Evolutionary conservation across 108 stramenopile species (phyloP), one percentile per base, ranked within the genome.

Genomic region (Conticribra weissflogii): DNA sequence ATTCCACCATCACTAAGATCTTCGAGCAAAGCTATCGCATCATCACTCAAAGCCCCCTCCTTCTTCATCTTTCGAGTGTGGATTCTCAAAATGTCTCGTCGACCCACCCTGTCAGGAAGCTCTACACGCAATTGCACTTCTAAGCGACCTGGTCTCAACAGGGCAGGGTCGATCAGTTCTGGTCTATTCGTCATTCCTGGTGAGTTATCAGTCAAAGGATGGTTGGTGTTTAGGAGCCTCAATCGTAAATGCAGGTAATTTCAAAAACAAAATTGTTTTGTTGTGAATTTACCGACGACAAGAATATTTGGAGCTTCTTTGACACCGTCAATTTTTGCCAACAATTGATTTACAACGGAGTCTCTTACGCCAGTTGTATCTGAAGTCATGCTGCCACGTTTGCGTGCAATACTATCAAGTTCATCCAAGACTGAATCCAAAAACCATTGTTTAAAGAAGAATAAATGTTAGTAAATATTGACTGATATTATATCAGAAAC

Each of bases 341-440:
- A 63, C 0, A 91, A 58, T 63, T 88, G 96, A 68, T 98, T 98
- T 22, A 98, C 96, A 2, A 96, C 93, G 29, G 84, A 87, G 79
- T 97, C 96, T 54, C 75, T 66, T 21, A 82, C 93, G 51, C 82
- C 91, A 30, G 79, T 87, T 44, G 79, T 85, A 65, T 86, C 86
- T n/a, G 78, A 71, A 7, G 82, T 74, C 52, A 85, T 81, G 27
- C 84, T 86, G 0, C 96, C 94, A 16, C 96, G 82, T 32, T 86
- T 85, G 12, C 91, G 58, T 21, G 89, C 88, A 59, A 97, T 90
- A 9, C 93, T 90, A 71, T 97, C 96, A 72, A 91, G 74, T 74
- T 97, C 96, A 75, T 97, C 96, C 33, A 97, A 66, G 53, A 95
- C 80, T n/a, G n/a, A n/a, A n/a, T n/a, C n/a, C n/a, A n/a, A n/a